A percentile compares a stretch with the other conserved stretches of the same genome.
Conservation (phyloP, 768 basidiomycete species). For the Boletus rubropictus region DNA sequence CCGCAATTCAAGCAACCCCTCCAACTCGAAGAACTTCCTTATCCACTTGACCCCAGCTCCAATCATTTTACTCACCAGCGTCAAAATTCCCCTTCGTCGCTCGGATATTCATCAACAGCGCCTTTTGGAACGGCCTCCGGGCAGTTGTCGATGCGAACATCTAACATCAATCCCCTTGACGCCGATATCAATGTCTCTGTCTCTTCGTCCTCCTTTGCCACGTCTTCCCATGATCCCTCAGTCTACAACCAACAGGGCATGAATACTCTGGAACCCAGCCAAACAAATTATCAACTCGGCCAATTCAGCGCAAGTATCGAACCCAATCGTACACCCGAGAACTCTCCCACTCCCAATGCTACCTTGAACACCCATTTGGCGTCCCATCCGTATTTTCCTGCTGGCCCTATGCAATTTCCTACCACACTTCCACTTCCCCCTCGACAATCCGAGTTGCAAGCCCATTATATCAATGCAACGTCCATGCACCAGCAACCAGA, state of each 20-base stretch:
- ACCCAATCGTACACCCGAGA: constrained; percentile 7
- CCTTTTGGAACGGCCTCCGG: constrained; percentile 10
- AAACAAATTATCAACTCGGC: constrained; percentile 13
- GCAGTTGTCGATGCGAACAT: constrained; percentile 6
- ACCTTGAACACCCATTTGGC: constrained; percentile 2
- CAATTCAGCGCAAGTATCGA: constrained; percentile 7
- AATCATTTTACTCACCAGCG: constrained; percentile 11
- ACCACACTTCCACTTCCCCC: constrained; percentile 23
- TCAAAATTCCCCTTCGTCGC: constrained; percentile 3
- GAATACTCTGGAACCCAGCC: constrained; percentile 10
- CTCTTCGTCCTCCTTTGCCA: constrained; percentile 10
- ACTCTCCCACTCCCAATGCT: constrained; percentile 7
- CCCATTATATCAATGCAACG: constrained; percentile 19
- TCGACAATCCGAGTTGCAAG: constrained; percentile 27
- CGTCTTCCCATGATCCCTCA: constrained; percentile 11
- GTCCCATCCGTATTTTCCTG: constrained; percentile 15
- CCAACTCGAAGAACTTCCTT: constrained; percentile 28
- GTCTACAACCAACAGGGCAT: constrained; percentile 12
- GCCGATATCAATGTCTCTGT: constrained; percentile 1
- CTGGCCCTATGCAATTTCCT: constrained; percentile 30
- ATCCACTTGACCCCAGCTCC: constrained; percentile 11
- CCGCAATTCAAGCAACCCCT: constrained; percentile 13
- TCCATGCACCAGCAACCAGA: constrained; percentile 3
- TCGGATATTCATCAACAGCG: constrained; percentile 11
- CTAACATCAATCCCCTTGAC: constrained; percentile 11